Evolutionary conservation across 2,329 filamentous ascomycete species (phyloP), one percentile per base, ranked within the genome.

Genomic region (Colletotrichum sojae): DNA sequence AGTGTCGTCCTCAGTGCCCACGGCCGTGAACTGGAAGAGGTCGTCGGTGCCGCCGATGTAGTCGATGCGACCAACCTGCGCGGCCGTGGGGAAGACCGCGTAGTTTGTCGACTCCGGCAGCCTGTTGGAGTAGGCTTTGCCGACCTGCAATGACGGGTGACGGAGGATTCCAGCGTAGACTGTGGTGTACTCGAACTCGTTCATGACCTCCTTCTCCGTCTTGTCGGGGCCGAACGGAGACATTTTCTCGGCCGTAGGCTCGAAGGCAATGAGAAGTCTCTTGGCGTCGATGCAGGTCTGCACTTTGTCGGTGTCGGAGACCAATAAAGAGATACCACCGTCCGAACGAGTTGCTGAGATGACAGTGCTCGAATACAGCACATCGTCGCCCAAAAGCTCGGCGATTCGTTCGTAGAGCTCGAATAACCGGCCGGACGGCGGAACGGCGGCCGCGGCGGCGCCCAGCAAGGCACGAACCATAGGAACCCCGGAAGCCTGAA

Each of bases 11-110:
- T 71, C 70, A 12, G 74, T 72, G 31, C 76, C 76, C 8, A 78
- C 74, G 18, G 76, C 74, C 13, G 77, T 75, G 59, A 78, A 73
- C 39, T 76, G 76, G 72, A 78, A 80, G 16, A 77, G 66, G 56
- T 78, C 73, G n/a, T 69, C 46, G 3, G 73, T 73, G n/a, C 71
- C 73, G 49, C 76, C 77, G 51, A 79, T 67, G 70, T 75, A 79
- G 55, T 76, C 76, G 60, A 79, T 75, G 45, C 73, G 71, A 0
- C 73, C 74, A 39, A 76, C 62, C 39, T 75, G 72, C 6, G 73
- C 55, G 1, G 71, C 58, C 5, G 62, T 52, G 0, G 76, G 76
- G 53, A 72, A 76, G 22, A 72, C 59, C 45, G 72, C 72, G 69
- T 75, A 75, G 72, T 75, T 75, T 56, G 43, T 67, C 3, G 75